Percentiles rank a stretch among this genome's conserved stretches.
These are phyloP conservation scores for Fraxinus americana DNA, from an alignment of 257 asterid genomes.

Conservation along the genomic window DNA sequence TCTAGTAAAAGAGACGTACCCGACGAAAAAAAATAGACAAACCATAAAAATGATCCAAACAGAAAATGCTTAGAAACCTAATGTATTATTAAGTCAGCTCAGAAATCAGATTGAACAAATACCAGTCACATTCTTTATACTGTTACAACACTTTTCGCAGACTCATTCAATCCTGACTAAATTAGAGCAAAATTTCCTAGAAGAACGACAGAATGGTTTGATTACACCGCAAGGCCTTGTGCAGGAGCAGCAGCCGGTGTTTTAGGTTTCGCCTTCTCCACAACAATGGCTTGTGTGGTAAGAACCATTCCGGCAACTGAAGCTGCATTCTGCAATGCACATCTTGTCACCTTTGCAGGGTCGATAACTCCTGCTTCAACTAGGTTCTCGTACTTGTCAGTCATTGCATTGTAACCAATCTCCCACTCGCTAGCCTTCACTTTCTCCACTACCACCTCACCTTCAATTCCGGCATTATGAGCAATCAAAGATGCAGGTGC, in stretches of 20 bases:
- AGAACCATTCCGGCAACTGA: slow-evolving; percentile 98
- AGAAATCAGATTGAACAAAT: neutral
- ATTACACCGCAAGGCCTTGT: slow-evolving; percentile 54
- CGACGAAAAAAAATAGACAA: too few species aligned
- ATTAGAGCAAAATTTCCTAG: slow-evolving; percentile 26
- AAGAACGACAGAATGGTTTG: neutral
- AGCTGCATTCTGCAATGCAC: slow-evolving; percentile 86
- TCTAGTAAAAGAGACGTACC: too few species aligned
- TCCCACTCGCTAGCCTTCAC: slow-evolving; percentile 74
- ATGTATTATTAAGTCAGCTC: neutral
- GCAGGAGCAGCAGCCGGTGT: slow-evolving; percentile 45
- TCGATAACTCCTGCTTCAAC: slow-evolving; percentile 89
- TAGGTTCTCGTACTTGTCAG: slow-evolving; percentile 68
- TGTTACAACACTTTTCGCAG: neutral
- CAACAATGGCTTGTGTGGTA: slow-evolving; percentile 96
- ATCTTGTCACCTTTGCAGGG: slow-evolving; percentile 95
- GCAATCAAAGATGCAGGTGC: slow-evolving; percentile 90
- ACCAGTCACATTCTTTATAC: neutral
- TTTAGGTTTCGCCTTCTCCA: slow-evolving; percentile 80
- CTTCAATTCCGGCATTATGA: slow-evolving; percentile 89
- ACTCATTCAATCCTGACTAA: too few species aligned
- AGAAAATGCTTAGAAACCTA: too few species aligned
- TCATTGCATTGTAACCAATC: slow-evolving; percentile 91
- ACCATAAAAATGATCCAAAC: neutral
- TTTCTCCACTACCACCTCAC: slow-evolving; percentile 96